Evolutionary conservation across 768 basidiomycete genomes (phyloP), one percentile per base, ranked within the genome.

Genomic region (Rhizopogon vinicolor): DNA sequence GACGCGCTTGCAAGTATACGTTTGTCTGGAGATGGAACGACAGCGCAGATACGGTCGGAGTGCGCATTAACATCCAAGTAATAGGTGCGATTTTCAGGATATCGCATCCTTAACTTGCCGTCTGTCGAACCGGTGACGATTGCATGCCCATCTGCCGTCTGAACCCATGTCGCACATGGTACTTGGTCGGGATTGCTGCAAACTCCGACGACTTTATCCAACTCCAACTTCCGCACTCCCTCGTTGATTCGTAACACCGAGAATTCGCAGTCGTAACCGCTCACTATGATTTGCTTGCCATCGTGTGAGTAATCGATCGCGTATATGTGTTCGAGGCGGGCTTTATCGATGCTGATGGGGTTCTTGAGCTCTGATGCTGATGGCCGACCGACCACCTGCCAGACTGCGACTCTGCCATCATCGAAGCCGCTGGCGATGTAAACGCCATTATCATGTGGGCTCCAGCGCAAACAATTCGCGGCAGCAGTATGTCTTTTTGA

Each of bases 1-100:
- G 61, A 65, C 6, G 52, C 52, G 25, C 56, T 64, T 22, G 56
- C 58, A 39, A 65, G 51, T 10, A 50, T 10, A 7, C n/a, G 22
- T 13, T 56, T 62, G 54, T 63, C 51, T 14, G 59, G 62, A 12
- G 2, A 22, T 19, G 18, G 4, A 35, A 14, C 14, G 12, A 48
- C 7, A 10, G 46, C 19, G 46, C 33, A 22, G 18, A 48, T 33
- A 22, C 19, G 46, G 33, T 48, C 33, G 7, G 46, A 35, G 33
- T 48, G 46, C 4, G 19, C 19, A 7, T 1, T 18, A 48, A 48
- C 7, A 18, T 19, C 46, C 9, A 0, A 9, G 4, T 14, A 2
- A 2, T 2, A 19, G 35, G 10, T 37, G 35, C 5, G n/a, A 18
- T 28, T 14, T 35, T 28, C 2, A 33, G 46, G 14, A 48, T 33